Evolutionary conservation across 2,329 filamentous ascomycete genomes (phyloP), one percentile per base, ranked within the genome.

Genomic region (Xylaria sp.): DNA sequence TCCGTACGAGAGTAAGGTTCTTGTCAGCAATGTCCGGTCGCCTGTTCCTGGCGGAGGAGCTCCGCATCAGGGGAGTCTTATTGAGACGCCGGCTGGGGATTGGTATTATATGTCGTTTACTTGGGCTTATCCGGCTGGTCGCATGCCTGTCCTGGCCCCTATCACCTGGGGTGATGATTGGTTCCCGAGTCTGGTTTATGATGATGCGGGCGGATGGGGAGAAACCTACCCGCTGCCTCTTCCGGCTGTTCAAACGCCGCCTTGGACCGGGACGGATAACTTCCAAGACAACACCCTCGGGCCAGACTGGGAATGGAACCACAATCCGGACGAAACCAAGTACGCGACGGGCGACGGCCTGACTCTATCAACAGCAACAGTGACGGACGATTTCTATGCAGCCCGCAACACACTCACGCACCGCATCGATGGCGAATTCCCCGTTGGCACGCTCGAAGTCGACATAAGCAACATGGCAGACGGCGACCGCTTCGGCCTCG

Each of bases 51-150:
- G 74, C 13, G 77, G 76, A 0, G 79, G 78, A 3, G 71, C 69
- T 2, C 76, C 79, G 0, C 79, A 85, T 64, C 84, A 86, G 67
- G 83, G 83, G 1, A 79, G 80, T 18, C 71, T 86, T 1, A 75
- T 86, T 4, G 71, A 81, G 55, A 83, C 80, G 0, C 74, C 76
- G 0, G 67, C 75, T 6, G 80, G 79, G 0, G 72, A 80, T 6
- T 86, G 83, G 83, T 84, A 83, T 67, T 86, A 81, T 63, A 80
- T 85, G 70, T 77, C 80, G 0, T 86, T 86, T 67, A 72, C 79
- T 3, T 79, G 80, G 68, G 75, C 77, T 0, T 86, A 83, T 60
- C 83, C 83, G 0, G 78, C 76, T 3, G 83, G 83, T 0, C 76
- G 83, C 23, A 76, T 84, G 10, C 83, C 83, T 0, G 79, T 84